Base-by-base conservation (phyloP, 2,329 filamentous ascomycete species). In the Chaetoscypha palmicola region DNA sequence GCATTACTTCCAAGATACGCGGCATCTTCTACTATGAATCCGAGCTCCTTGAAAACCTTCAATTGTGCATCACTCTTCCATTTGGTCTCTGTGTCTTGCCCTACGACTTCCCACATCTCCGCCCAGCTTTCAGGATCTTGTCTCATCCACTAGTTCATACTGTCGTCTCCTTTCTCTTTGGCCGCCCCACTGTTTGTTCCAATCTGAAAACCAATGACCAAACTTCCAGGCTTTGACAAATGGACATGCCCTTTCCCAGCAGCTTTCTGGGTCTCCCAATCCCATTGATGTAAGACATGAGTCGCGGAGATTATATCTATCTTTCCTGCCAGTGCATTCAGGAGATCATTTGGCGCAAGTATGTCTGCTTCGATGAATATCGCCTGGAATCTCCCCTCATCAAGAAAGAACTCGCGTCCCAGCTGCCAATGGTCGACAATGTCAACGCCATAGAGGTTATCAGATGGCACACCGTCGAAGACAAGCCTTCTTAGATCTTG, bases 361-460 rank as follows among this genome's bases (percentile, higher is more conserved):
- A 41, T 22, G 19, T 41, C 38, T 3, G 26, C 38, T 33, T 41
- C 17, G 20, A 41, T 33, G n/a, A 42, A 42, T 3, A 4, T 16
- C 2, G 19, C 31, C 3, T 42, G 3, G 22, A 42, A 42, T 21
- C 14, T 16, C 9, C 12, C 30, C 4, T 35, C 3, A n/a, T 42
- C 39, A 9, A 10, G 30, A 22, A 34, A 42, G 11, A 42, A 26
- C 21, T 24, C 39, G 19, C 10, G 34, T 3, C 39, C 39, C 4
- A 41, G 14, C 7, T 41, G 8, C 39, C 30, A 34, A 19, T 41
- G 30, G 14, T 16, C 26, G 9, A 41, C 30, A 24, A 41, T 34
- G 14, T 41, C 39, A 24, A 41, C n/a, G 7, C 20, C 30, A n/a
- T 34, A 41, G 7, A 41, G 28, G n/a, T 34, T 42, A 12, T 12